Conservation (phyloP, 192 early-diverging fungal genomes). For the Chytriomyces confervae region DNA sequence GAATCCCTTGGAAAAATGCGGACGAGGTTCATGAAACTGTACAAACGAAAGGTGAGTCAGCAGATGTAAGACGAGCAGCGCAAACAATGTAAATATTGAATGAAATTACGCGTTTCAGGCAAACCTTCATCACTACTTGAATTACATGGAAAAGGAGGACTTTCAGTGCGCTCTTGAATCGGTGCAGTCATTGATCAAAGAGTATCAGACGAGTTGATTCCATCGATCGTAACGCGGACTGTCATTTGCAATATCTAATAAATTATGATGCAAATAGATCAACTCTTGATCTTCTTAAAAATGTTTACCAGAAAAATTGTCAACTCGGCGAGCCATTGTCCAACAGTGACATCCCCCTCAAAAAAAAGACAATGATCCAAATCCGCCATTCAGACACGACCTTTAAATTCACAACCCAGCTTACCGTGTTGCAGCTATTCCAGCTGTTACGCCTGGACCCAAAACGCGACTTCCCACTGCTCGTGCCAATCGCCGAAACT, state of each 20-base stretch:
- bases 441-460: not conserved
- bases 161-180: conserved; percentile 37
- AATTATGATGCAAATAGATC: too few relatives aligned
- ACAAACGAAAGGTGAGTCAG: conserved; percentile 51
- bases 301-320: not conserved
- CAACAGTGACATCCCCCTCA: not conserved
- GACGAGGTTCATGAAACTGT: conserved; percentile 56
- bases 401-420: not conserved
- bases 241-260: not conserved
- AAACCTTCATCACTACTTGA: conserved; percentile 62
- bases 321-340: not conserved
- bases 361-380: not conserved
- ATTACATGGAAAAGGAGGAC: conserved; percentile 54
- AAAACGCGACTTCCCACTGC: not conserved
- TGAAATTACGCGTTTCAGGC: conserved; percentile 43
- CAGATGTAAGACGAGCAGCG: too few relatives aligned
- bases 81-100: conserved; percentile 23
- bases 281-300: not conserved
- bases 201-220: conserved; percentile 1
- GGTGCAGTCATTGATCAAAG: conserved; percentile 9
- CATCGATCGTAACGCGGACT: not conserved
- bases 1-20: conserved; percentile 40
- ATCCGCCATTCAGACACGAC: not conserved
- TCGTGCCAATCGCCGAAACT: not conserved
- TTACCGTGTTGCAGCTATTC: not conserved